Base-by-base conservation (phyloP, 768 basidiomycete genomes). In the Lentinula edodes region DNA sequence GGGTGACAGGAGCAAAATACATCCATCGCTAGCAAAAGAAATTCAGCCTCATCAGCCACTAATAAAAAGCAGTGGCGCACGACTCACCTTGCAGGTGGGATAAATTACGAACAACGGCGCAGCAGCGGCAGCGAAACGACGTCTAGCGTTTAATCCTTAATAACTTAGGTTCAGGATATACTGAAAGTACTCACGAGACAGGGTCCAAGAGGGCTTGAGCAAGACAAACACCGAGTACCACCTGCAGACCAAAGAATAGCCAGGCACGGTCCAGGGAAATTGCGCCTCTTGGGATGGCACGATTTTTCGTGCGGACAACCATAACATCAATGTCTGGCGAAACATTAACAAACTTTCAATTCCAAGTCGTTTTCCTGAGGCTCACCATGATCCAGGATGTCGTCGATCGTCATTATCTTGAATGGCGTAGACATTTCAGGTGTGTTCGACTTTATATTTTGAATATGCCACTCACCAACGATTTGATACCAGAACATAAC, bases 51-150 rank as follows among this genome's bases (percentile, higher is more conserved):
- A 3, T 20, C 5, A 48, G 5, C 8, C 9, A 20, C 13, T 9
- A 35, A 18, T 12, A 7, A n/a, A 18, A 28, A 35, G 6, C 15
- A 52, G 7, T 23, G 15, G 8, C 13, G 5, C 9, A 35, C 15
- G 2, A 55, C 6, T 6, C 59, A 71, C 70, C 67, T 74, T 74
- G 66, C 71, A 74, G 9, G 73, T 74, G 1, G 72, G 73, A 62
- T 74, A 74, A 32, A 74, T 67, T 15, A 74, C 63, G 59, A 69
- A 74, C 23, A 74, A 48, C 9, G 73, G 72, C 16, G 50, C 50
- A 28, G 50, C 50, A 18, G 20, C 6, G 12, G 35, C 32, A 38
- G 52, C 52, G 35, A 53, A n/a, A 35, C 36, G n/a, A 18, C 23
- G 20, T 39, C 34, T 38, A 35, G 2, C 10, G 10, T 38, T 23